Evolutionary conservation across 1,139 yeast genomes (phyloP).

Genomic region (Nadsonia starkeyi-henricii): DNA sequence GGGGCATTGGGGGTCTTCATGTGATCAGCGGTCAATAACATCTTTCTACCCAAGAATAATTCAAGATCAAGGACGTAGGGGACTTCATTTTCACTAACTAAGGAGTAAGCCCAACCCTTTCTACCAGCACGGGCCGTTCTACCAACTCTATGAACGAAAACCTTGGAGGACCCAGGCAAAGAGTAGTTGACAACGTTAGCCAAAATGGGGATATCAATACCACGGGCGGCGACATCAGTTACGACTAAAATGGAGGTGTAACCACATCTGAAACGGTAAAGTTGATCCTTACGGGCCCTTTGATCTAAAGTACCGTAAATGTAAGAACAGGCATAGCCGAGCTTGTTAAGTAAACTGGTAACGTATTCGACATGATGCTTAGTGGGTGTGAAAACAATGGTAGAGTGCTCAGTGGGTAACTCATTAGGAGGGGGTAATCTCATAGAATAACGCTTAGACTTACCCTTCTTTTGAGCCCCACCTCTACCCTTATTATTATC

Average conservation of each 20-base stretch:
- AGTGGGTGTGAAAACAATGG: conserved; percentile 91
- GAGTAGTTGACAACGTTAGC: conserved; percentile 89
- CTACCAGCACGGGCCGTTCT: conserved; percentile 99
- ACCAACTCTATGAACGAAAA: conserved; percentile 94
- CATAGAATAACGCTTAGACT: conserved; percentile 28
- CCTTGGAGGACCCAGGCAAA: conserved; percentile 82
- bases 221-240: conserved; percentile 98
- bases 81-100: conserved; percentile 71
- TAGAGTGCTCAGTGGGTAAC: conserved; percentile 71
- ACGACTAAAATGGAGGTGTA: conserved; percentile 75
- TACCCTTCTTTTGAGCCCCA: conserved; percentile 21
- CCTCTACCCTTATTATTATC: conserved; percentile 19
- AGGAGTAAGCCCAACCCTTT: conserved; percentile 93
- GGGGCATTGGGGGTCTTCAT: conserved; percentile 21
- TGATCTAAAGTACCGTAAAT: conserved; percentile 94
- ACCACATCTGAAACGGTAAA: conserved; percentile 74
- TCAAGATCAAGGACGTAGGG: conserved; percentile 88
- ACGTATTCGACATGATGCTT: conserved; percentile 95
- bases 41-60: conserved; percentile 73
- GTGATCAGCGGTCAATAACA: conserved; percentile 34
- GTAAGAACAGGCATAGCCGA: conserved; percentile 78
- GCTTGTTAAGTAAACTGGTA: conserved; percentile 48
- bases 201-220: conserved; percentile 94
- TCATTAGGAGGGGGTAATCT: conserved; percentile 67
- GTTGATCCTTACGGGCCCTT: conserved; percentile 82